Percentiles rank a stretch among this genome's conserved stretches.
Conservation (phyloP, 2,329 filamentous ascomycete genomes). For the Diaporthe vexans region DNA sequence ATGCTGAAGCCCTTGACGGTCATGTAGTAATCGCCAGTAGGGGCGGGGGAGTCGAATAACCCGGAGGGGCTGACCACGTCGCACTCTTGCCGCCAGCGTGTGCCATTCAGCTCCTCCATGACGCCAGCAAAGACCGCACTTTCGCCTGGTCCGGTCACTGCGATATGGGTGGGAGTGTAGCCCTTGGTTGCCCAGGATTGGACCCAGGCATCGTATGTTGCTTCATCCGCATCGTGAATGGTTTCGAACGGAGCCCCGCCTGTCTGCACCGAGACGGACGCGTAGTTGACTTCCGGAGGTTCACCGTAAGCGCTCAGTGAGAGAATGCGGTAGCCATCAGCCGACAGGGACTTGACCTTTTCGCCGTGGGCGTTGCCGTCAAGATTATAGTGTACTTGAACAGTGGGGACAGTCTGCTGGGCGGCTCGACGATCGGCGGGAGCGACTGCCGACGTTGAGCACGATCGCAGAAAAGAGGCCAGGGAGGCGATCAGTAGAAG, state of each 20-base stretch:
- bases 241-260: not conserved
- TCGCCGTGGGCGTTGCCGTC: not conserved
- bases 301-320: not conserved
- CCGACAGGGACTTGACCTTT: not conserved
- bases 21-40: too few species aligned
- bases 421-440: not conserved
- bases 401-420: not conserved
- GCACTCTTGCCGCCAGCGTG: not conserved
- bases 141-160: not conserved
- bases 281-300: not conserved
- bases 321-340: not conserved
- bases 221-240: not conserved
- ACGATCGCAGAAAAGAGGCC: not conserved
- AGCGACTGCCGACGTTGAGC: not conserved
- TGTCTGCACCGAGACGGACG: not conserved
- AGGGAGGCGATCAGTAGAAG: not conserved
- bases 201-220: not conserved
- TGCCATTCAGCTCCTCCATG: not conserved
- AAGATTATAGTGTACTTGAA: not conserved
- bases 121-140: not conserved
- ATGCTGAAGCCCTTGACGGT: constrained; percentile 3
- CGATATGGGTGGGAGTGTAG: not conserved
- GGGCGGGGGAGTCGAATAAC: too few species aligned
- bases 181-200: not conserved
- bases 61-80: not conserved